Evolutionary conservation across 2,329 filamentous ascomycete genomes (phyloP).

Genomic region (Clarireedia hainanense): DNA sequence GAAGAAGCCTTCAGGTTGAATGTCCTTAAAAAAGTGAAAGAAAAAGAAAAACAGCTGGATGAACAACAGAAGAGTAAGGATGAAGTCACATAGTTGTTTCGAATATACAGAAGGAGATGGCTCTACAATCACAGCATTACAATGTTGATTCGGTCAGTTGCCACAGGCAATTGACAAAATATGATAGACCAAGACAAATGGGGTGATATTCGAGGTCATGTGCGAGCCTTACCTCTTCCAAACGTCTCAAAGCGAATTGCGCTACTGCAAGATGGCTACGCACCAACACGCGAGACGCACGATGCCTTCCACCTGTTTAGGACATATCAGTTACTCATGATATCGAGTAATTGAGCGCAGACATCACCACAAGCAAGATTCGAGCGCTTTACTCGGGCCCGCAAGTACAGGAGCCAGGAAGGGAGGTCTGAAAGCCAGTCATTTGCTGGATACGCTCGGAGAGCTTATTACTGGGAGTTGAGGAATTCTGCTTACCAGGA

Average conservation of each 20-base stretch:
- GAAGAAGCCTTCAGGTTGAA: conserved; percentile 26
- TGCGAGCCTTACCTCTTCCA: conserved; percentile 6
- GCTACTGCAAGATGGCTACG: conserved; percentile 11
- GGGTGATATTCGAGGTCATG: conserved; percentile 1
- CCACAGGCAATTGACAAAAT: conserved; percentile 1
- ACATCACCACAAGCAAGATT: not conserved
- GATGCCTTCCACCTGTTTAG: conserved; percentile 6
- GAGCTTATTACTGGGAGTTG: no score
- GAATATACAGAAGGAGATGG: not conserved
- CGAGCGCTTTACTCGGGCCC: not conserved
- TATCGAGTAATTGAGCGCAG: not conserved
- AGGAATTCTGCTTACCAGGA: no score
- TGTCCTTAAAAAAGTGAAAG: conserved; percentile 19
- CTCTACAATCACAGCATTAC: not conserved
- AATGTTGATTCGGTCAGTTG: not conserved
- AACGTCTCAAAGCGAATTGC: conserved; percentile 1
- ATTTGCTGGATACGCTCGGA: not conserved
- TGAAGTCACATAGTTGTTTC: not conserved
- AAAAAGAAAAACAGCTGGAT: conserved; percentile 11
- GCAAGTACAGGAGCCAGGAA: not conserved
- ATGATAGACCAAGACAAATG: conserved; percentile 6
- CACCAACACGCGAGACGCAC: conserved; percentile 8
- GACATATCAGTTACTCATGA: not conserved
- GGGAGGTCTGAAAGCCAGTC: not conserved
- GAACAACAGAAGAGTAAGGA: not conserved